A percentile compares a stretch with the other conserved stretches of the same genome.
phyloP scores from a whole-genome alignment of 768 basidiomycete genomes.

The Agrocybe praecox region DNA sequence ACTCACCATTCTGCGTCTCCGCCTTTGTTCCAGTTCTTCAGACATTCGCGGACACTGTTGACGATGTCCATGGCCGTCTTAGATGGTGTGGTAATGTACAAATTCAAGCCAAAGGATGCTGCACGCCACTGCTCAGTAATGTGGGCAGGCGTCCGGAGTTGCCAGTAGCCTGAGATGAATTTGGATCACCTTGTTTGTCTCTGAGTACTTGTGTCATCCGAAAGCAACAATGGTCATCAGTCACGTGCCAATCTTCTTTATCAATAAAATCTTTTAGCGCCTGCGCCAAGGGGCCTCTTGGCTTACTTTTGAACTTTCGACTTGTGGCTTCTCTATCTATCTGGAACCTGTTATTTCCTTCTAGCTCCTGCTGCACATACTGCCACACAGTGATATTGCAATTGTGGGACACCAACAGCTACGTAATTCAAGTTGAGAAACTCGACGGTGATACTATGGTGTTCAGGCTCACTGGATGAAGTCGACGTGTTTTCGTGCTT shows the following conservation, averaged over 20 bases:
- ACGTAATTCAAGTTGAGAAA: too few species aligned
- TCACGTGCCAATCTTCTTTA: neutral
- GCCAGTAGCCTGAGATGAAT: conserved; percentile 6
- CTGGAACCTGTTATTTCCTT: too few species aligned
- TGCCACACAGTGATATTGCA: too few species aligned
- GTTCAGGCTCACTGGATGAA: too few species aligned
- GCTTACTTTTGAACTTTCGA: too few species aligned
- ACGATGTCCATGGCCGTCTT: conserved; percentile 58
- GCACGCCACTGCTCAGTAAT: conserved; percentile 11
- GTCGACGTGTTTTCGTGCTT: too few species aligned
- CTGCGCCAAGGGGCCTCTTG: conserved; percentile 40
- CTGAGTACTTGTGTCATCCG: conserved; percentile 23
- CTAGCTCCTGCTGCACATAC: too few species aligned
- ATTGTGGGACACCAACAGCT: too few species aligned
- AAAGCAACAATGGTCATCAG: conserved; percentile 2
- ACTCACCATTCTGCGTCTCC: conserved; percentile 68
- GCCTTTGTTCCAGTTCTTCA: conserved; percentile 57
- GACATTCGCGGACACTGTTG: conserved; percentile 47
- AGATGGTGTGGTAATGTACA: conserved; percentile 2
- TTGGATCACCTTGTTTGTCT: conserved; percentile 17
- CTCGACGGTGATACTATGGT: too few species aligned
- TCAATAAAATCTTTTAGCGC: conserved; percentile 32
- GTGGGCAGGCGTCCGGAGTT: conserved; percentile 10
- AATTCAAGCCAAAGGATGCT: conserved; percentile 1
- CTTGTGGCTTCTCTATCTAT: too few species aligned